Evolutionary conservation across 805 yeast genomes (phyloP), one percentile per base, ranked within the genome.

Genomic region (Metschnikowia picachoensis): DNA sequence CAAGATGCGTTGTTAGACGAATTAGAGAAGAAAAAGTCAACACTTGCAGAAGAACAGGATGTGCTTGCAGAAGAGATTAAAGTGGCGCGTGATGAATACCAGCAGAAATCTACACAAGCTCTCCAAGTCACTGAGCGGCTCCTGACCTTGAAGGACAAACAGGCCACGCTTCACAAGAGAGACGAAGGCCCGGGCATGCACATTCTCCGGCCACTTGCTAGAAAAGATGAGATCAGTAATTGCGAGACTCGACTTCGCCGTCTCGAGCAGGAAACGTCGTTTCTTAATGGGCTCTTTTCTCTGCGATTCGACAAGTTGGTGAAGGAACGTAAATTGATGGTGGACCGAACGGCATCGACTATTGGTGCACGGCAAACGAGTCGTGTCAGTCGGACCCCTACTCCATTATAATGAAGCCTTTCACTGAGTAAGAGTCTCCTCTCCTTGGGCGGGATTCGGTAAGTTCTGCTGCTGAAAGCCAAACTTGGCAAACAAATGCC

Each of bases 331-430:
- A 64, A 57, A 15, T 39, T 52, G 9, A 46, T 65, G 13, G 44
- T 68, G 41, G 74, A 70, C 30, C 48, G 55, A 16, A 53, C 65
- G 2, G 51, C 55, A 11, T 47, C 61, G 13, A 35, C 37, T 11
- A 56, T 70, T 1, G 56, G 57, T 38, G 58, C 64, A 40, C 52
- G 75, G 27, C 65, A 67, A 9, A 64, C 58, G 39, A 67, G 64
- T 48, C 57, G 74, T 39, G 59, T 67, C 5, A 70, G 75, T 52
- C 55, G 76, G 34, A 73, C 69, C 8, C 49, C 72, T 3, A 71
- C 76, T 1, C 76, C 76, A 13, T 55, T 63, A 46, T 44, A 34
- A 35, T 14, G 13, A 8, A 9, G 10, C n/a, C 11, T 3, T 14
- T 6, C 16, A 30, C 9, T 12, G n/a, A 30, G 9, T 20, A 3